Conservation (phyloP, 257 asterid species). For the Solanum commersonii region DNA sequence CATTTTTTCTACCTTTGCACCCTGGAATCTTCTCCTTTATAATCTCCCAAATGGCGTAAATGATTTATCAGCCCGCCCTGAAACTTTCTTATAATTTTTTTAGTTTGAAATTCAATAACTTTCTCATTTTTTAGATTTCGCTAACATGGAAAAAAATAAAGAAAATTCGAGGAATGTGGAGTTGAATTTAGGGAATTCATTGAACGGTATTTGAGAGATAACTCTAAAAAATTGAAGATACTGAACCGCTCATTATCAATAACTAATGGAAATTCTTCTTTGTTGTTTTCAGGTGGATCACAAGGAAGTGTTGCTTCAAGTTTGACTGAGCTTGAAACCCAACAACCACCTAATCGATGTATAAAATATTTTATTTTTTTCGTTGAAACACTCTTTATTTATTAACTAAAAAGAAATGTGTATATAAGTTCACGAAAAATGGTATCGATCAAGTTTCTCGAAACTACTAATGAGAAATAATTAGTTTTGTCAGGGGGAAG, state of each 20-base stretch:
- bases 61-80: background rate
- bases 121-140: background rate
- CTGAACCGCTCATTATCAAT: slow-evolving; percentile 3
- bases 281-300: slow-evolving; percentile 28
- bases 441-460: background rate
- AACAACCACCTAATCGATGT: background rate
- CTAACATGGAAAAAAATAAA: slow-evolving; percentile 13
- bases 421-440: background rate
- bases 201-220: background rate
- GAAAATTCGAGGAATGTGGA: slow-evolving; percentile 4
- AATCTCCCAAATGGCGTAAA: background rate
- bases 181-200: slow-evolving; percentile 42
- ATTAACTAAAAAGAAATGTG: too few species aligned
- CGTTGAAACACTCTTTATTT: background rate
- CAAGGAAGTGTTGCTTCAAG: slow-evolving; percentile 44
- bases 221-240: background rate
- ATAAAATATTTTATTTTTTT: too few species aligned
- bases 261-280: slow-evolving; percentile 30
- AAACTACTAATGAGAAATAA: background rate
- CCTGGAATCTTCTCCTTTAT: background rate
- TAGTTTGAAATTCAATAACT: background rate
- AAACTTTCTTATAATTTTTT: too few species aligned
- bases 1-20: background rate
- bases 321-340: slow-evolving; percentile 26
- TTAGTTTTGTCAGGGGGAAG: background rate